Percentiles rank a stretch among this genome's conserved stretches.
Conservation (phyloP, 2,329 filamentous ascomycete genomes). For the Ceratocystis cubensis region DNA sequence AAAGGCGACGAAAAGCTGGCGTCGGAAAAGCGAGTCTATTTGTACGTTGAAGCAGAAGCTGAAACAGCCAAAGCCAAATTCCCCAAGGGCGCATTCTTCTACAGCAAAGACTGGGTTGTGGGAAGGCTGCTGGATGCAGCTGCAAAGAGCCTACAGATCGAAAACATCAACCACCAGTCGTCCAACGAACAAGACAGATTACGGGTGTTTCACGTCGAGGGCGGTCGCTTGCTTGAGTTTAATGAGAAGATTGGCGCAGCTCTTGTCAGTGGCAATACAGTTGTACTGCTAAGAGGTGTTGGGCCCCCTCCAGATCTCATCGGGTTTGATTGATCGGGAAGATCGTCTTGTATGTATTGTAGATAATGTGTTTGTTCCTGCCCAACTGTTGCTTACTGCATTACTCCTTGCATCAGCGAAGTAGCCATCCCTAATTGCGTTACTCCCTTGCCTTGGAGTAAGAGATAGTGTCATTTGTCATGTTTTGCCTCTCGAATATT, state of each 20-base stretch:
- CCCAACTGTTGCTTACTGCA: background rate
- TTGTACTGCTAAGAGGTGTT: constrained; percentile 77
- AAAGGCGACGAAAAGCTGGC: constrained; percentile 81
- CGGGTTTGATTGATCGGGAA: constrained; percentile 31
- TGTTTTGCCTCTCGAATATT: background rate
- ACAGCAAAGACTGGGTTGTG: constrained; percentile 76
- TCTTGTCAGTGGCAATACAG: constrained; percentile 71
- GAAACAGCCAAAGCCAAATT: constrained; percentile 74
- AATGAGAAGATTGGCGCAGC: constrained; percentile 67
- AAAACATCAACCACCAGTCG: constrained; percentile 72
- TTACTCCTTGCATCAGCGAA: background rate
- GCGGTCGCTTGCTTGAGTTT: constrained; percentile 74
- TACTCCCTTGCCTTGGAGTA: background rate
- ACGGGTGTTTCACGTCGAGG: constrained; percentile 85
- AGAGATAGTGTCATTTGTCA: background rate
- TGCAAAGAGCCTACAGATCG: constrained; percentile 62
- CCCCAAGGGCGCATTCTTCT: constrained; percentile 71
- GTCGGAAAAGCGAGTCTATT: constrained; percentile 72
- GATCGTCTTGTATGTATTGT: background rate
- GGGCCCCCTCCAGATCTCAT: constrained; percentile 67
- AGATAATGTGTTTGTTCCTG: background rate
- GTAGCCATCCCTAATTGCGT: background rate
- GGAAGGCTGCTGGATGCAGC: constrained; percentile 70
- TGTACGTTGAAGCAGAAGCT: constrained; percentile 81
- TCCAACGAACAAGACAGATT: constrained; percentile 66